A percentile compares a stretch with the other conserved stretches of the same genome.
Conservation (phyloP, 345 rosid genomes). For the Ailanthus altissimus region DNA sequence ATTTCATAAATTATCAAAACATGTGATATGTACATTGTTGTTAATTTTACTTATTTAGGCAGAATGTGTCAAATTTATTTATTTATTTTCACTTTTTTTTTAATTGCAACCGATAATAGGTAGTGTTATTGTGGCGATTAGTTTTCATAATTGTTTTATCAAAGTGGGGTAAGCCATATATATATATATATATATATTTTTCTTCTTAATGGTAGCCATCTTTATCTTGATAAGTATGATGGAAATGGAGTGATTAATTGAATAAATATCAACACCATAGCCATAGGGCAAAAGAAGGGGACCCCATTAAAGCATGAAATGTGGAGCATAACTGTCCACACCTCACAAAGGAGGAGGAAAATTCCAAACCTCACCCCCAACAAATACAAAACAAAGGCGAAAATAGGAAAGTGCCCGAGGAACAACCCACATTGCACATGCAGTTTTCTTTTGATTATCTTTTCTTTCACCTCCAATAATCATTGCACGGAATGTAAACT, state of each 20-base stretch:
- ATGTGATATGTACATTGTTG: too few relatives aligned
- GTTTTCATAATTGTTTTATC: background rate
- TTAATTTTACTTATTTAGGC: too few relatives aligned
- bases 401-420: conserved; percentile 37
- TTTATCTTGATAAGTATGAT: conserved; percentile 22
- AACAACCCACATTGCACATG: conserved; percentile 50
- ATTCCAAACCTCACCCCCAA: conserved; percentile 30
- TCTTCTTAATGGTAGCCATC: conserved; percentile 19
- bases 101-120: too few relatives aligned
- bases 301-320: conserved; percentile 27
- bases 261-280: background rate
- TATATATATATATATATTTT: too few relatives aligned
- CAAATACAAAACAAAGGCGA: conserved; percentile 32
- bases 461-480: conserved; percentile 38
- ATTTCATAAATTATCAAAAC: too few relatives aligned
- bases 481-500: conserved; percentile 47
- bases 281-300: conserved; percentile 11
- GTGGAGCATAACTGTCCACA: conserved; percentile 43
- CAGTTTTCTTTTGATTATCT: conserved; percentile 31
- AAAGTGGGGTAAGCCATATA: conserved; percentile 4
- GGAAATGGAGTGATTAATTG: background rate
- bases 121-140: conserved; percentile 4
- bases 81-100: too few relatives aligned
- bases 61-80: too few relatives aligned
- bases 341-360: conserved; percentile 27